Percentiles rank a stretch among this genome's conserved stretches.
phyloP scores from a whole-genome alignment of 306 rosid species.

The Acacia melanoxylon region DNA sequence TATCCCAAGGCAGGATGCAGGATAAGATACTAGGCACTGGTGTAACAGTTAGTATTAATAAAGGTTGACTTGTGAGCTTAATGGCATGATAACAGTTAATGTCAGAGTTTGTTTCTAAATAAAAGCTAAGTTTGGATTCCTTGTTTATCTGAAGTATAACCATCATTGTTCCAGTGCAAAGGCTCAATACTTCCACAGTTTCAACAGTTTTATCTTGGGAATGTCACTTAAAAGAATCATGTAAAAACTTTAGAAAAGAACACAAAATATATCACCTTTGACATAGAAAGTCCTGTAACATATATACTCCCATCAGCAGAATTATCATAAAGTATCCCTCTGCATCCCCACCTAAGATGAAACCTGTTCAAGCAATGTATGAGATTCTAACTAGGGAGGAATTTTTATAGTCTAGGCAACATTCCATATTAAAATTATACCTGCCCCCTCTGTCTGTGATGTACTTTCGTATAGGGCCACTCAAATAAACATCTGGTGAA shows the following conservation, averaged over 20 bases:
- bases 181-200: background rate
- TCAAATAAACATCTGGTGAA: constrained; percentile 88
- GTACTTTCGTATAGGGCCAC: constrained; percentile 91
- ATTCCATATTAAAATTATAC: constrained; percentile 38
- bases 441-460: constrained; percentile 96
- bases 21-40: background rate
- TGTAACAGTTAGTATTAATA: background rate
- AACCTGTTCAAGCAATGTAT: constrained; percentile 64
- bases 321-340: constrained; percentile 79
- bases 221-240: constrained; percentile 23
- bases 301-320: constrained; percentile 67
- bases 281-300: constrained; percentile 76
- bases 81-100: background rate
- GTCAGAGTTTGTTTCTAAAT: background rate
- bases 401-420: constrained; percentile 24
- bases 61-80: background rate
- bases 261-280: constrained; percentile 54
- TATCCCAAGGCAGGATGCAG: constrained; percentile 4
- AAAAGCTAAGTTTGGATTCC: background rate
- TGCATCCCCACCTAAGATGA: constrained; percentile 99
- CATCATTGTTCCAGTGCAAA: background rate
- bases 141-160: background rate
- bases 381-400: constrained; percentile 25
- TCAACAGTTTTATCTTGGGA: background rate
- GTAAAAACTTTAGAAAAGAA: constrained; percentile 12